Evolutionary conservation across 805 yeast species (phyloP).

Genomic region (Brettanomyces anomalus): DNA sequence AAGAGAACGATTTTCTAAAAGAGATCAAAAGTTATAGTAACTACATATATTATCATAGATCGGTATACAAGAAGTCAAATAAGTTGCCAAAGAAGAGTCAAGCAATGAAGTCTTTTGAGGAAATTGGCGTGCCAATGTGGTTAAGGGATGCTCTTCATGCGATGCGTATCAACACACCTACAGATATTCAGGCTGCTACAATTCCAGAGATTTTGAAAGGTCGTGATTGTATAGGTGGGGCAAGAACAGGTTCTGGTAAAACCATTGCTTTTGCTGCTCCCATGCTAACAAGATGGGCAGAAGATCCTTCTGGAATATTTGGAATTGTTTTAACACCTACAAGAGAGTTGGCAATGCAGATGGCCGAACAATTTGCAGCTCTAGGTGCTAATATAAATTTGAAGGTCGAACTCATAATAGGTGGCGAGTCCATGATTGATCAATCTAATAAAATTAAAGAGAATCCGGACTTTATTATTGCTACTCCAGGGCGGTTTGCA

Average conservation of each 20-base stretch:
- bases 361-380: constrained; percentile 94
- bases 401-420: constrained; percentile 75
- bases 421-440: constrained; percentile 89
- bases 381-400: constrained; percentile 85
- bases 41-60: no score
- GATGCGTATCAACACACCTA: constrained; percentile 78
- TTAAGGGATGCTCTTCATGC: constrained; percentile 68
- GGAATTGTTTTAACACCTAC: constrained; percentile 89
- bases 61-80: no score
- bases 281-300: constrained; percentile 88
- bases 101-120: constrained; percentile 14
- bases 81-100: no score
- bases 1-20: background rate
- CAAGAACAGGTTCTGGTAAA: constrained; percentile 96
- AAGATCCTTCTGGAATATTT: constrained; percentile 87
- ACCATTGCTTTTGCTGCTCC: constrained; percentile 98
- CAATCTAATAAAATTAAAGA: constrained; percentile 77
- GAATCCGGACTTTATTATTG: constrained; percentile 89
- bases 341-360: constrained; percentile 90
- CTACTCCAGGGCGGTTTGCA: constrained; percentile 95
- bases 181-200: constrained; percentile 80
- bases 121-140: constrained; percentile 80
- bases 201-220: constrained; percentile 82
- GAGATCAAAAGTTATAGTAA: no score
- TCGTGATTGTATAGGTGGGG: constrained; percentile 94